Evolutionary conservation across 176 grass and related monocot species (phyloP).

Genomic region (Alopecurus myosuroides): DNA sequence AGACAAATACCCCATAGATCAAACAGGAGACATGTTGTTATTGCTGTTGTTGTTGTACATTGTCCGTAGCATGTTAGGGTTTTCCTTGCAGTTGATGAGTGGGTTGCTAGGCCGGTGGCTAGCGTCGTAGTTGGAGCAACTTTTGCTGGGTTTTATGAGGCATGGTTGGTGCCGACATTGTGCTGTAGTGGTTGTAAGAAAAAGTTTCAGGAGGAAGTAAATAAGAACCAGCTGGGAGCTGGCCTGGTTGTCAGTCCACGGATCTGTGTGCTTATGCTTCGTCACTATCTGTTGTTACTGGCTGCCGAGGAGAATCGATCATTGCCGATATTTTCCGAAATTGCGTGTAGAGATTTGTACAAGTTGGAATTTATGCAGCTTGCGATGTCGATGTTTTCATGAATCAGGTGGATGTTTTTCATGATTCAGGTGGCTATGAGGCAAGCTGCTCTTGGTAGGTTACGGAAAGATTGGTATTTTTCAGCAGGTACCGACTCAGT

Average conservation of each 20-base stretch:
- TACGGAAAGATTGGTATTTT: not conserved
- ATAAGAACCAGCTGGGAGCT: not conserved
- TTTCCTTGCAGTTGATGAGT: conserved; percentile 13
- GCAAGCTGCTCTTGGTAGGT: not conserved
- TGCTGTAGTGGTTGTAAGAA: not conserved
- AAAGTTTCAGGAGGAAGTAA: too few relatives aligned
- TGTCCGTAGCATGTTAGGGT: not conserved
- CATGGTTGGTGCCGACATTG: conserved; percentile 22
- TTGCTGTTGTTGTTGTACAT: conserved; percentile 12
- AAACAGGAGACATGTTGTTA: conserved; percentile 4
- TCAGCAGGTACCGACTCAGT: not conserved
- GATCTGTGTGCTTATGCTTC: not conserved
- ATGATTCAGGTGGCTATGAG: too few relatives aligned
- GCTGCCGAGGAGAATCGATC: not conserved
- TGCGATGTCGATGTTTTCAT: not conserved
- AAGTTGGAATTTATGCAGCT: not conserved
- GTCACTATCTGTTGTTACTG: not conserved
- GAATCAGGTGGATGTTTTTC: not conserved
- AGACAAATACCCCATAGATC: not conserved
- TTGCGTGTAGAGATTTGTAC: not conserved
- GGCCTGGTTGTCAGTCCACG: not conserved
- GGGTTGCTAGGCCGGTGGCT: too few relatives aligned
- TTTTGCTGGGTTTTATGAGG: not conserved
- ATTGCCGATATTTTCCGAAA: not conserved
- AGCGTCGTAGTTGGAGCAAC: conserved; percentile 1